Evolutionary conservation across 768 basidiomycete genomes (phyloP).

Genomic region (Trametes punicea): DNA sequence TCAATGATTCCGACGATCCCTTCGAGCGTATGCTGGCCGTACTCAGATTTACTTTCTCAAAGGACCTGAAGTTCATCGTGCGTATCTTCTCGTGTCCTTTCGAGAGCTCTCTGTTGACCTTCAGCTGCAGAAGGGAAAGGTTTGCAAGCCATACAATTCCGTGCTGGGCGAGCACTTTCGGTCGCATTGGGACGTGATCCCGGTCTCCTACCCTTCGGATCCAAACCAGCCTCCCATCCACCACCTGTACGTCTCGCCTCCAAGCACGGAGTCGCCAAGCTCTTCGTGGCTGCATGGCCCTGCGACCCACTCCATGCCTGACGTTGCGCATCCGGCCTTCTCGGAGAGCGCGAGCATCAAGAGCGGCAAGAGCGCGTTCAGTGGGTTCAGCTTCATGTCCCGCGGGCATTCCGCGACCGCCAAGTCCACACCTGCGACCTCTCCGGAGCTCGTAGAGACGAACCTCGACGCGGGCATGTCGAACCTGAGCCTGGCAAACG

Average conservation of each 20-base stretch:
- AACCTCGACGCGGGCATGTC: constrained; percentile 56
- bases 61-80: constrained; percentile 91
- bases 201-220: constrained; percentile 51
- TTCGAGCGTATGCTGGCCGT: constrained; percentile 95
- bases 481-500: constrained; percentile 51
- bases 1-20: constrained; percentile 90
- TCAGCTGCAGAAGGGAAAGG: constrained; percentile 73
- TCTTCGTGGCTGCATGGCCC: constrained; percentile 22
- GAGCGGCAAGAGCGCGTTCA: constrained; percentile 58
- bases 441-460: constrained; percentile 43
- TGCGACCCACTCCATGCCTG: constrained; percentile 17
- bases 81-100: constrained; percentile 28
- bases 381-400: constrained; percentile 48
- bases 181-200: constrained; percentile 79
- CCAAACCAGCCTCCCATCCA: constrained; percentile 45
- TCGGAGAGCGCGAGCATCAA: constrained; percentile 53
- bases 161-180: constrained; percentile 89
- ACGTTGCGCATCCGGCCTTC: constrained; percentile 16
- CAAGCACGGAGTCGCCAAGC: constrained; percentile 15
- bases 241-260: constrained; percentile 37
- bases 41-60: constrained; percentile 83
- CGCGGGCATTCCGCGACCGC: constrained; percentile 42
- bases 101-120: neutral
- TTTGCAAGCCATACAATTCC: constrained; percentile 91
- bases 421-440: constrained; percentile 54